Evolutionary conservation across 2,329 filamentous ascomycete species (phyloP).

Genomic region (Trichoderma atrobrunneum): DNA sequence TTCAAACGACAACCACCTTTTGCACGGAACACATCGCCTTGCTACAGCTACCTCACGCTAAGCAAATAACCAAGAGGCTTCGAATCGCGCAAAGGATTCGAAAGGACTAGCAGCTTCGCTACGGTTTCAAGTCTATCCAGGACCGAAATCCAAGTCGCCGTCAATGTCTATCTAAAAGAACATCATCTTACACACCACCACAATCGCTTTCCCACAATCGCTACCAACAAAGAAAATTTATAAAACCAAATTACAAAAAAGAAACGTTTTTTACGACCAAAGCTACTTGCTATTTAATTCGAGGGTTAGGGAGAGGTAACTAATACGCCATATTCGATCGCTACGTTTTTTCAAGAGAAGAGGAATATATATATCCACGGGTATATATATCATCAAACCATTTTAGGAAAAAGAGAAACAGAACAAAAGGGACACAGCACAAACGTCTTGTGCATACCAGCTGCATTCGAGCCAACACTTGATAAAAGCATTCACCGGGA

Average conservation of each 20-base stretch:
- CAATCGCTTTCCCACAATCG: slow-evolving; percentile 34
- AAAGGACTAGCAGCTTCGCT: neutral
- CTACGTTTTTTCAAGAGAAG: slow-evolving; percentile 31
- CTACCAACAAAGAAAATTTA: slow-evolving; percentile 23
- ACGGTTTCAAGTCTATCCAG: neutral
- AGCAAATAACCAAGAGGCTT: neutral
- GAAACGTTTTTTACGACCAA: slow-evolving; percentile 22
- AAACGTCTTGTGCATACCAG: neutral
- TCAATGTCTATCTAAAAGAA: slow-evolving; percentile 22
- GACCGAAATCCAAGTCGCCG: slow-evolving; percentile 10
- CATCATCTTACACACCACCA: slow-evolving; percentile 28
- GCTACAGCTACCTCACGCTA: neutral
- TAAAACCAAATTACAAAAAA: slow-evolving; percentile 11
- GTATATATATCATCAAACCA: neutral
- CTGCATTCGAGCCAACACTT: neutral
- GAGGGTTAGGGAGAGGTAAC: neutral
- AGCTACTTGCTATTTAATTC: slow-evolving; percentile 5
- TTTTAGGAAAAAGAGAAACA: neutral
- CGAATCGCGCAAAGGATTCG: slow-evolving; percentile 8
- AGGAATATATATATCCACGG: neutral
- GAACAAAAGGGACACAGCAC: neutral
- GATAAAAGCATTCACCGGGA: neutral
- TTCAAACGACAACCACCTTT: neutral
- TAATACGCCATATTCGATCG: slow-evolving; percentile 34
- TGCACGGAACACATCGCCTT: neutral